Base-by-base conservation (phyloP, 768 basidiomycete genomes). In the Termitomyces titanicus region DNA sequence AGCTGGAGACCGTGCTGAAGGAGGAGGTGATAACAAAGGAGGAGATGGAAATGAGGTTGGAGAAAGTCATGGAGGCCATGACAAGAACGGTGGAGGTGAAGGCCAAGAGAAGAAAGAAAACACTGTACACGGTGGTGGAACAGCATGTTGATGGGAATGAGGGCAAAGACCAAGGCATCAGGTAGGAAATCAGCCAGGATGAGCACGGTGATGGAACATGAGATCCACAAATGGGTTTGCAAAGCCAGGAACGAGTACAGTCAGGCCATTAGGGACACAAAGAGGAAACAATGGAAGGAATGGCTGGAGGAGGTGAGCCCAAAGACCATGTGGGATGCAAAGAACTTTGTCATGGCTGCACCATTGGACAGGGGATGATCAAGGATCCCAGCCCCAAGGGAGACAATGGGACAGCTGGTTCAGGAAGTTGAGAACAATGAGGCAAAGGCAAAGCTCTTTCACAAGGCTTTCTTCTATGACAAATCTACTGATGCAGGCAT, bases 391-490 rank as follows among this genome's bases (percentile, higher is more conserved):
- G 61, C 66, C 1, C 59, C 71, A 13, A 15, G 3, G 11, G 13
- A 15, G 3, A 35, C 34, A 35, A 35, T 15, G 13, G 34, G 1
- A 48, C 6, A 51, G 6, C 17, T 6, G 8, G 8, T 1, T 0
- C 53, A 11, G 1, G 47, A 51, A 25, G 50, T 61, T 5, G 57
- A 42, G 5, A 55, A 64, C 29, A 72, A 70, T 20, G 42, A 62
- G 17, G 65, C 58, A 0, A 74, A 73, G 38, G 62, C 58, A 0
- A 53, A 34, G 3, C 37, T 53, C 1, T 54, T 72, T 5, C 47
- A 55, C 5, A 46, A 63, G 9, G 55, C 60, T 0, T 75, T 75
- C 62, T 75, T 77, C 54, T 66, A 55, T 11, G 20, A 51, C 5
- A 54, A 56, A 27, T 60, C 56, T 29, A 13, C 2, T 4, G 35